phyloP scores from a whole-genome alignment of 345 rosid species.

The Citropsis articulata region DNA sequence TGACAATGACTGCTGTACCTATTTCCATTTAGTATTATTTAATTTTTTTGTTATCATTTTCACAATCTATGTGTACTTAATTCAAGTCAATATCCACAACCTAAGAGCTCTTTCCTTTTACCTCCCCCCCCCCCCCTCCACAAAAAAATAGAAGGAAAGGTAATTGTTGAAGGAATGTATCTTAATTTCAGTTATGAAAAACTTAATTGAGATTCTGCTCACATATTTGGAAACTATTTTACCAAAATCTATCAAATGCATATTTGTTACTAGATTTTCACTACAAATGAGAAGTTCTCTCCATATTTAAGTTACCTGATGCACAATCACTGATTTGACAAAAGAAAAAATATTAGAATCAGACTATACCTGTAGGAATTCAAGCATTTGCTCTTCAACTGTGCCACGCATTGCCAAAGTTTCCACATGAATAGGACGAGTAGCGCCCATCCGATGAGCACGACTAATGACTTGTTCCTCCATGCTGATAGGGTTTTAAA shows the following conservation, averaged over 20 bases:
- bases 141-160: not conserved
- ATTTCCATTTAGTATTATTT: not conserved
- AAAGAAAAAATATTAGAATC: not conserved
- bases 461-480: slow-evolving; percentile 97
- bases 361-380: slow-evolving; percentile 64
- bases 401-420: slow-evolving; percentile 91
- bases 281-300: not conserved
- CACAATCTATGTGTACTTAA: not conserved
- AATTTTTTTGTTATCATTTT: not conserved
- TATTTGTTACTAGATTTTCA: not conserved
- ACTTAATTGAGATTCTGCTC: not conserved
- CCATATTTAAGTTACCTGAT: not conserved
- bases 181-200: not conserved
- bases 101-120: not conserved
- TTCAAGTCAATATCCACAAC: not conserved
- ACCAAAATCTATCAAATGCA: not conserved
- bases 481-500: slow-evolving; percentile 48
- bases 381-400: slow-evolving; percentile 89
- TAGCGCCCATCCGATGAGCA: slow-evolving; percentile 93
- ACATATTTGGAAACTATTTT: not conserved
- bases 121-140: too few species aligned
- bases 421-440: slow-evolving; percentile 79
- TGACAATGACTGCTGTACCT: not conserved
- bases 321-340: not conserved
- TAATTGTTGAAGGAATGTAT: not conserved